Evolutionary conservation across 768 basidiomycete species (phyloP), one percentile per base, ranked within the genome.

Genomic region (Mycena sanguinolenta): DNA sequence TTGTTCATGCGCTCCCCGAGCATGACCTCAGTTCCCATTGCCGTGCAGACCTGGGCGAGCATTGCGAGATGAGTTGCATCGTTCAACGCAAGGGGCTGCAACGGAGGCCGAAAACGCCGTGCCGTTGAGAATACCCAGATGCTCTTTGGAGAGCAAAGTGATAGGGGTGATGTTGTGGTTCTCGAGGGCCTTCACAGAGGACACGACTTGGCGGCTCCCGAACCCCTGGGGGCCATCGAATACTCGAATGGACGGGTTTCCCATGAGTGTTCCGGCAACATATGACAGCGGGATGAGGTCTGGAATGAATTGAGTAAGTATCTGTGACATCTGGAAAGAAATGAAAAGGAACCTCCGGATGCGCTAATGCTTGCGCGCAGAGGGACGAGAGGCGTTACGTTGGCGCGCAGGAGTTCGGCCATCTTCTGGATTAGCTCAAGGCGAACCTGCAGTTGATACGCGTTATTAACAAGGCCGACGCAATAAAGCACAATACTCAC

Each of bases 291-390:
- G 91, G 4, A 90, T 87, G 17, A 94, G 83, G 79, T 94, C 93
- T 57, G 30, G 3, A 13, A 36, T 30, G 19, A 25, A n/a, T n/a
- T n/a, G 32, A 36, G 32, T 57, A n/a, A 25, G 53, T 34, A 2
- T 28, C 27, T 32, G 54, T 12, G 19, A 36, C 54, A 36, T 19
- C 21, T 36, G 32, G 16, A 23, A 30, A 32, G 5, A 57, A 57
- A 23, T 3, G n/a, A n/a, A 34, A 23, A 14, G 4, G 34, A 12
- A 57, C 54, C 54, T 38, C 55, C 55, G 13, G 55, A 58, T 38
- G 81, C 95, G 95, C 91, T 34, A 92, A 94, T 69, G 96, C 91
- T 94, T 39, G 94, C 93, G 10, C 95, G 89, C 3, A 96, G 84
- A n/a, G 95, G 95, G 16, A 96, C 92, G 21, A 95, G 80, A 0